phyloP scores from a whole-genome alignment of 345 rosid species.

The Citrus australasica region DNA sequence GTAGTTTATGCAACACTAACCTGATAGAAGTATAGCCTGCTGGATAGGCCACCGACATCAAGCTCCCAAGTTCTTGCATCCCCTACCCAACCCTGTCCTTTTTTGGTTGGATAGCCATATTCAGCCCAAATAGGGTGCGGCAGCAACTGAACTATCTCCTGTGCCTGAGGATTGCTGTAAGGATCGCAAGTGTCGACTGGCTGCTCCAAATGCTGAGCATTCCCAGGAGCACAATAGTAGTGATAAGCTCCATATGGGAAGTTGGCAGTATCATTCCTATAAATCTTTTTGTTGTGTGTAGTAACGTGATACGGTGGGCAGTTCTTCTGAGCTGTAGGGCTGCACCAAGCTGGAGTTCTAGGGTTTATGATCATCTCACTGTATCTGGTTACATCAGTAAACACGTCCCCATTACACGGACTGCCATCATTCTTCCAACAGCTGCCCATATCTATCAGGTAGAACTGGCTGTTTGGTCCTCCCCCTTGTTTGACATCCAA shows the following conservation, averaged over 20 bases:
- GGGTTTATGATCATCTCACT: conserved; percentile 79
- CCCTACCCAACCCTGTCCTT: conserved; percentile 71
- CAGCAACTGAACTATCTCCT: conserved; percentile 65
- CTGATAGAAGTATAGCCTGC: conserved; percentile 75
- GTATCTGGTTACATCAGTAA: conserved; percentile 73
- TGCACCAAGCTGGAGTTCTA: conserved; percentile 41
- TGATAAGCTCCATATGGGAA: conserved; percentile 70
- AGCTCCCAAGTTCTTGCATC: conserved; percentile 71
- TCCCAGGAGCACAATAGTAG: conserved; percentile 68
- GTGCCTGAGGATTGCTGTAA: conserved; percentile 73
- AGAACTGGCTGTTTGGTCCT: conserved; percentile 71
- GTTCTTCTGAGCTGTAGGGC: conserved; percentile 30
- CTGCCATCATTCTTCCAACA: conserved; percentile 83
- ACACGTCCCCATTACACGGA: conserved; percentile 63
- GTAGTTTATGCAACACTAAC: conserved; percentile 16
- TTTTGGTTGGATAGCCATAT: conserved; percentile 60
- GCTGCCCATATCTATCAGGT: conserved; percentile 75
- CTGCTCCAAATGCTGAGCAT: conserved; percentile 41
- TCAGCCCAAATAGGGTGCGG: conserved; percentile 72
- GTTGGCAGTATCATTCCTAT: conserved; percentile 40
- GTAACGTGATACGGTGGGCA: conserved; percentile 67
- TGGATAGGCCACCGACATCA: conserved; percentile 60
- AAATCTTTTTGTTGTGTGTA: conserved; percentile 38
- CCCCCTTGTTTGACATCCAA: conserved; percentile 69
- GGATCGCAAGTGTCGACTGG: conserved; percentile 59